Evolutionary conservation across 2,329 filamentous ascomycete genomes (phyloP).

Genomic region (Corynespora cassiicola): DNA sequence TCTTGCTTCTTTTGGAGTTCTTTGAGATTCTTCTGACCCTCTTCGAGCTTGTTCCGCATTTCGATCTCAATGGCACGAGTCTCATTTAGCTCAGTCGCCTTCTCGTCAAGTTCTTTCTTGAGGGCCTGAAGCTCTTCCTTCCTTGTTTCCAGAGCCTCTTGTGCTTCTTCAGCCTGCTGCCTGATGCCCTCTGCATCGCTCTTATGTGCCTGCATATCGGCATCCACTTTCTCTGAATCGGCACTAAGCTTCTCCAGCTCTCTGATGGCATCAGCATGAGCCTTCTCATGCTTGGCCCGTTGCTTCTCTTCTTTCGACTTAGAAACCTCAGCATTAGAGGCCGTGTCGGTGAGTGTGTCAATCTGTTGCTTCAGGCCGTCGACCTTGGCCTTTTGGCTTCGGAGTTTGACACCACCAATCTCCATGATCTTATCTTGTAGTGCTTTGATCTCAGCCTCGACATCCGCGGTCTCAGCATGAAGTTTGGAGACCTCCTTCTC

Average conservation of each 20-base stretch:
- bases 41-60: slow-evolving; percentile 97
- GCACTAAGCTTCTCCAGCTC: slow-evolving; percentile 76
- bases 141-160: slow-evolving; percentile 76
- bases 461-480: slow-evolving; percentile 81
- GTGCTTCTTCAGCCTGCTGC: slow-evolving; percentile 78
- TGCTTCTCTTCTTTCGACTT: slow-evolving; percentile 95
- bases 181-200: slow-evolving; percentile 76
- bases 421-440: slow-evolving; percentile 99
- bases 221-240: slow-evolving; percentile 80
- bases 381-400: slow-evolving; percentile 88
- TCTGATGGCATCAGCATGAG: slow-evolving; percentile 76
- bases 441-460: slow-evolving; percentile 90
- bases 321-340: slow-evolving; percentile 84
- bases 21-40: slow-evolving; percentile 85
- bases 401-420: slow-evolving; percentile 90
- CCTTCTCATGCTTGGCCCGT: slow-evolving; percentile 83
- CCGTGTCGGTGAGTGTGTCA: slow-evolving; percentile 77
- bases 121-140: slow-evolving; percentile 80
- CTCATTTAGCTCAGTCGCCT: slow-evolving; percentile 84
- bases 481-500: slow-evolving; percentile 81
- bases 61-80: slow-evolving; percentile 92
- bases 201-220: slow-evolving; percentile 78
- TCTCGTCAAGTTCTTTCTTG: slow-evolving; percentile 87
- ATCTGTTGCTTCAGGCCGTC: slow-evolving; percentile 86
- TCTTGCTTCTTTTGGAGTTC: slow-evolving; percentile 85